Evolutionary conservation across 805 yeast species (phyloP).

Genomic region (Cyberlindnera bimundalis): DNA sequence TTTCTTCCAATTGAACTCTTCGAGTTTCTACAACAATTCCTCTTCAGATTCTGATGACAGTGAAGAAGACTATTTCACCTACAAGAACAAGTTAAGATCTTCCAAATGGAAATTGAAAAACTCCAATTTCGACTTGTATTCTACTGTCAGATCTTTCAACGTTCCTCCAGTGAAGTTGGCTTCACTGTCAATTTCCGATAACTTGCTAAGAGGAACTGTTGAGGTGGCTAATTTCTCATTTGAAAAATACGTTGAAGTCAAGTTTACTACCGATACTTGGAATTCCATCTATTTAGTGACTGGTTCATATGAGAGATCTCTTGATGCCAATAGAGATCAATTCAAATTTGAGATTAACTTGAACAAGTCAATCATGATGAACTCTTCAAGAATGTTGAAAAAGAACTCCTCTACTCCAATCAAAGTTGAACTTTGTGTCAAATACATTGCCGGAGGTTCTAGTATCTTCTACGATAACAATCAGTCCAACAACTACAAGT

Average conservation of each 20-base stretch:
- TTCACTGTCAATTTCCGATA: constrained; percentile 38
- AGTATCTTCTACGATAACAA: constrained; percentile 40
- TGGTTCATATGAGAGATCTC: constrained; percentile 23
- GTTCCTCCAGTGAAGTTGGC: constrained; percentile 37
- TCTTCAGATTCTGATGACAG: constrained; percentile 23
- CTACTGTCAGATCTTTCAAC: constrained; percentile 6
- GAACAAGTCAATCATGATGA: constrained; percentile 25
- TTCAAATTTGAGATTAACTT: constrained; percentile 50
- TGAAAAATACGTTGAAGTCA: constrained; percentile 40
- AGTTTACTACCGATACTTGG: constrained; percentile 50
- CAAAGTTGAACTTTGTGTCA: constrained; percentile 36
- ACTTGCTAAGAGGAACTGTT: constrained; percentile 37
- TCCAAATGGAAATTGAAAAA: constrained; percentile 21
- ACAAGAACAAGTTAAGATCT: constrained; percentile 12
- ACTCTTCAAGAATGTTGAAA: constrained; percentile 12
- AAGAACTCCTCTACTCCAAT: constrained; percentile 15
- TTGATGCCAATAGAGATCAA: constrained; percentile 33
- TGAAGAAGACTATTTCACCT: constrained; percentile 21
- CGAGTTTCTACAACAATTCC: constrained; percentile 11
- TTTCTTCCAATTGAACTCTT: constrained; percentile 22
- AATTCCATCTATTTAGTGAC: constrained; percentile 42
- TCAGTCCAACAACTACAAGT: constrained; percentile 33
- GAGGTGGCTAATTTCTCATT: constrained; percentile 38
- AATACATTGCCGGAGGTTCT: constrained; percentile 32
- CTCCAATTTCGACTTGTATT: constrained; percentile 19